A percentile compares a stretch with the other conserved stretches of the same genome.
Evolutionary conservation across 306 rosid genomes (phyloP).

Genomic region (Trichosanthes cucumerina): DNA sequence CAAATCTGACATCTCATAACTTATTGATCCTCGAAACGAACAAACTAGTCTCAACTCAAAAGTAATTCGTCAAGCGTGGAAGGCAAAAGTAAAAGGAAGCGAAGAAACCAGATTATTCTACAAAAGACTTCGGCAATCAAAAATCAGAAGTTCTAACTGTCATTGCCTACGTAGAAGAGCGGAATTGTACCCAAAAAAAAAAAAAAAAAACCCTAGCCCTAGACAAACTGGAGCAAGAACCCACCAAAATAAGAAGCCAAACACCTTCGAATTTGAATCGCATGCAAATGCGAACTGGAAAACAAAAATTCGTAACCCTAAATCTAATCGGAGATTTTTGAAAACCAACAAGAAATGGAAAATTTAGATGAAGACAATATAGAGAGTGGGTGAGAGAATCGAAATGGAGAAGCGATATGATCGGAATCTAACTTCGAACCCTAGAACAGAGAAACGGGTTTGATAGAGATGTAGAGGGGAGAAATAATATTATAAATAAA

Average conservation of each 20-base stretch:
- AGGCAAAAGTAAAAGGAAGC: background rate
- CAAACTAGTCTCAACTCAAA: slow-evolving; percentile 7
- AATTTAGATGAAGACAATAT: slow-evolving; percentile 11
- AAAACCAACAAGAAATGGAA: background rate
- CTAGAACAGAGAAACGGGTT: slow-evolving; percentile 32
- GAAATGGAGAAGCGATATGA: slow-evolving; percentile 43
- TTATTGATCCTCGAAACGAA: background rate
- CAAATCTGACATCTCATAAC: slow-evolving; percentile 1
- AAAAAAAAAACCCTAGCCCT: slow-evolving; percentile 42
- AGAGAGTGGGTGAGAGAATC: slow-evolving; percentile 42
- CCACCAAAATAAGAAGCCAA: slow-evolving; percentile 24
- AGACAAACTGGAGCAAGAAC: slow-evolving; percentile 22
- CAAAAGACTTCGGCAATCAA: slow-evolving; percentile 2
- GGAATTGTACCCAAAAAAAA: background rate
- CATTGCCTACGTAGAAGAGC: background rate
- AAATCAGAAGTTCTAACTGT: background rate
- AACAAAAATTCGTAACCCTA: slow-evolving; percentile 41
- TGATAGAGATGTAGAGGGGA: slow-evolving; percentile 33
- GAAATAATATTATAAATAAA: slow-evolving; percentile 4
- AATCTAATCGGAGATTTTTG: slow-evolving; percentile 6
- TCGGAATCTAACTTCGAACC: slow-evolving; percentile 51
- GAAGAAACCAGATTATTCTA: slow-evolving; percentile 7
- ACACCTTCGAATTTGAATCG: slow-evolving; percentile 25
- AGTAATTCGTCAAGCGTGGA: background rate
- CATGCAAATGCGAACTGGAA: slow-evolving; percentile 3